Percentiles rank a stretch among this genome's conserved stretches.
These are phyloP conservation scores for Candida ponderosae DNA, from an alignment of 805 yeast genomes.

Conservation along the genomic window DNA sequence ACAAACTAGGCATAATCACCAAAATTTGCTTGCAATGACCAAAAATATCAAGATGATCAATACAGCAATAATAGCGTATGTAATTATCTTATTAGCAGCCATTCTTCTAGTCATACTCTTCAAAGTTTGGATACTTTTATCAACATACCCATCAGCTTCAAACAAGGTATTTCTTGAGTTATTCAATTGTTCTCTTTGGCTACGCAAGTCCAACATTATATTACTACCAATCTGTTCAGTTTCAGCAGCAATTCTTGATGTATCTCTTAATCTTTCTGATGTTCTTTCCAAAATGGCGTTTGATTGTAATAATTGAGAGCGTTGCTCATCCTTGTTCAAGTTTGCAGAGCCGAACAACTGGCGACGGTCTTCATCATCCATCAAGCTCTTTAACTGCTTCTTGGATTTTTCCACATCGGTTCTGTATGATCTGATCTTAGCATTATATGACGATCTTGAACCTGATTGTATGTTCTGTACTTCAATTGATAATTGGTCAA, in stretches of 20 bases:
- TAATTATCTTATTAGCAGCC: slow-evolving; percentile 84
- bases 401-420: slow-evolving; percentile 53
- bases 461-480: slow-evolving; percentile 76
- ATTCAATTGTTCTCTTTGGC: slow-evolving; percentile 87
- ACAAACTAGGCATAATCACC: slow-evolving; percentile 11
- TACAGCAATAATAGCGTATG: slow-evolving; percentile 87
- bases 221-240: slow-evolving; percentile 90
- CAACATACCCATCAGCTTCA: slow-evolving; percentile 92
- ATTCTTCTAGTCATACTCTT: slow-evolving; percentile 88
- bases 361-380: slow-evolving; percentile 66
- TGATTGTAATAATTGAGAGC: slow-evolving; percentile 71
- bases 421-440: slow-evolving; percentile 68
- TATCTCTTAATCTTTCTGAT: slow-evolving; percentile 75
- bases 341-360: slow-evolving; percentile 56
- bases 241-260: slow-evolving; percentile 85
- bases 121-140: slow-evolving; percentile 77
- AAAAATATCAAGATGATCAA: slow-evolving; percentile 72
- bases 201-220: slow-evolving; percentile 78
- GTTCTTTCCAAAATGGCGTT: slow-evolving; percentile 78
- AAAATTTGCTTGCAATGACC: slow-evolving; percentile 68
- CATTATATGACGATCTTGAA: slow-evolving; percentile 60
- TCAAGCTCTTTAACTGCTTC: slow-evolving; percentile 41
- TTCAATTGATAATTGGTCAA: slow-evolving; percentile 85
- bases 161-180: slow-evolving; percentile 79
- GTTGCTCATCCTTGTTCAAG: slow-evolving; percentile 47